Evolutionary conservation across 805 yeast genomes (phyloP), one percentile per base, ranked within the genome.

Genomic region (Wickerhamiella hasegawae): DNA sequence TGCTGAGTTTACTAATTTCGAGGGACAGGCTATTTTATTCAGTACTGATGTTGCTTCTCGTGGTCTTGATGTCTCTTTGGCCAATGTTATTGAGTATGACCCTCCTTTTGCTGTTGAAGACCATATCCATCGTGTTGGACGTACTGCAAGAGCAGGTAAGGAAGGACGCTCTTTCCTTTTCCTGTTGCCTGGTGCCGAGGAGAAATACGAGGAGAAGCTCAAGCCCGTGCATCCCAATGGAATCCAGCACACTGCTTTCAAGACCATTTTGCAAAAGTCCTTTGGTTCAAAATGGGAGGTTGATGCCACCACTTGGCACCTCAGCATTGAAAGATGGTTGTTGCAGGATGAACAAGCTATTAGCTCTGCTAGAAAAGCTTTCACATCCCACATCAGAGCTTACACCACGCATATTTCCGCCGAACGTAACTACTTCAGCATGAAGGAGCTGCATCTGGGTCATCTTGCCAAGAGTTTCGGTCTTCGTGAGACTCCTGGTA

Each of bases 31-130:
- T 2, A 65, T 90, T 16, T 63, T 90, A 48, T 71, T 90, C 46
- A 87, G 97, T 64, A 90, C 99, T 0, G 99, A 90, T 66, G 97
- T 90, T 41, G 98, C 96, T 0, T 76, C 97, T 23, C 73, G 99
- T 60, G 99, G 99, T 42, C 65, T 90, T 42, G 99, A 90, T 63
- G 61, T 90, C 38, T 94, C 72, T 34, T 82, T 90, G 39, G 71
- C 90, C 31, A 71, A 76, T 32, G 94, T 90, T 22, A 65, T 90
- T 15, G 98, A 90, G 55, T 77, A 75, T 47, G 99, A 90, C 53
- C 95, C 99, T 2, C 95, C 98, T 4, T 85, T 87, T 51, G 69
- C 90, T 1, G 65, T 83, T 4, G 96, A 84, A 43, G 99, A 90
- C 53, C 98, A 90, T 65, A 62, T 90, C 39, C 99, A 90, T 57